Evolutionary conservation across 2,329 filamentous ascomycete species (phyloP), one percentile per base, ranked within the genome.

Genomic region (Dendryphion nanum): DNA sequence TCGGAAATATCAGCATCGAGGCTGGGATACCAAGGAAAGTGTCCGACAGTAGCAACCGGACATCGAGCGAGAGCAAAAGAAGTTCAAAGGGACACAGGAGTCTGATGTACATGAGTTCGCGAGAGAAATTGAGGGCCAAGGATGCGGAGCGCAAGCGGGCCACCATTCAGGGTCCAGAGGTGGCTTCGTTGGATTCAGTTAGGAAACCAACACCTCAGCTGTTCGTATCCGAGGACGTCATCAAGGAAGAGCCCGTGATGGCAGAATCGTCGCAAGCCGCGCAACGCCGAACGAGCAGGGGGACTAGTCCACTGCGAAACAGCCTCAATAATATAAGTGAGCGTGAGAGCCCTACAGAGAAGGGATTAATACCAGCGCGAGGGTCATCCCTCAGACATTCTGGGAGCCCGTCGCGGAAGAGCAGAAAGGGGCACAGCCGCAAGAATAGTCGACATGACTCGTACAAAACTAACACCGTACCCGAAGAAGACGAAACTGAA

Each of bases 91-190:
- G 52, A 33, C 57, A 76, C 44, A 79, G 76, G 57, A 77, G 81
- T 3, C 66, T 86, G 54, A 81, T 83, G 76, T 86, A 86, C 55
- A 86, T 85, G 82, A 82, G 76, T 66, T 87, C 84, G 31, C 83
- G 78, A 56, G 84, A 88, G 60, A 74, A 75, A 19, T 66, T 87
- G 31, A 74, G 77, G 31, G 79, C 81, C 35, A 81, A 75, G 47
- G 82, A 85, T 45, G 67, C 67, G 4, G 81, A 85, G 46, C 76
- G 77, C 50, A 83, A 78, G 53, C 74, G 81, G 28, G 54, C 67
- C n/a, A 74, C 53, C 14, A 67, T 48, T 50, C 68, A 43, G 68
- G 69, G 33, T 53, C 67, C 24, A 33, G 54, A 76, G 64, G 46
- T 71, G 61, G 23, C 62, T 50, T 30, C 62, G 28, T 62, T 30